phyloP scores from a whole-genome alignment of 192 early-diverging fungal species.

The Podila verticillata region DNA sequence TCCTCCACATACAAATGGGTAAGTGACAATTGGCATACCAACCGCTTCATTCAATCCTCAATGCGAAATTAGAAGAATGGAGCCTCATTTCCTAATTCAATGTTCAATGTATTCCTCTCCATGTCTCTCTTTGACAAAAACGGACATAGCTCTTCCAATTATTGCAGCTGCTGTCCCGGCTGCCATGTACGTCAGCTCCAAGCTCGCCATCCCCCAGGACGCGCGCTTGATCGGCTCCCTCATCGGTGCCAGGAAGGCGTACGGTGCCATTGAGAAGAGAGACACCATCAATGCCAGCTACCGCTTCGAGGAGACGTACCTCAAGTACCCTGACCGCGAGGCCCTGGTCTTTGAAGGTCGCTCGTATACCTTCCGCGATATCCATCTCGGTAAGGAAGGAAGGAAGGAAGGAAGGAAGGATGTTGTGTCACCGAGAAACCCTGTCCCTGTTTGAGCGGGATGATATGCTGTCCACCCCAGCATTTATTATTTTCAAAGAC shows the following conservation, averaged over 20 bases:
- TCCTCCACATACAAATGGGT: no score
- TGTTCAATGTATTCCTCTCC: not conserved
- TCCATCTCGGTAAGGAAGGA: conserved; percentile 50
- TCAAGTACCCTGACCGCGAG: conserved; percentile 45
- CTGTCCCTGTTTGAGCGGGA: not conserved
- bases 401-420: not conserved
- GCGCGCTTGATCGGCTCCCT: conserved; percentile 28
- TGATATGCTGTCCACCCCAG: not conserved
- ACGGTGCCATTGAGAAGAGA: conserved; percentile 30
- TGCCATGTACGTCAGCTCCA: conserved; percentile 59
- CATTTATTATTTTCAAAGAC: not conserved
- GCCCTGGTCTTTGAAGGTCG: conserved; percentile 59
- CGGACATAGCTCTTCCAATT: conserved; percentile 25
- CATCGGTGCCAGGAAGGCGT: conserved; percentile 20
- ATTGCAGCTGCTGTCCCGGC: conserved; percentile 49
- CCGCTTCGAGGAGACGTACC: conserved; percentile 54
- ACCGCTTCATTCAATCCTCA: no score
- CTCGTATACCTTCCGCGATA: conserved; percentile 54
- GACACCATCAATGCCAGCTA: conserved; percentile 51
- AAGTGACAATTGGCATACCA: no score
- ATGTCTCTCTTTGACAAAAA: not conserved
- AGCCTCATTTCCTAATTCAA: not conserved
- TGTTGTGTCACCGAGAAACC: not conserved
- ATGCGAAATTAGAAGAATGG: no score
- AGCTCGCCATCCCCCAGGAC: conserved; percentile 48